Conservation (phyloP, 2,329 filamentous ascomycete genomes). For the Berkeleyomyces rouxiae region DNA sequence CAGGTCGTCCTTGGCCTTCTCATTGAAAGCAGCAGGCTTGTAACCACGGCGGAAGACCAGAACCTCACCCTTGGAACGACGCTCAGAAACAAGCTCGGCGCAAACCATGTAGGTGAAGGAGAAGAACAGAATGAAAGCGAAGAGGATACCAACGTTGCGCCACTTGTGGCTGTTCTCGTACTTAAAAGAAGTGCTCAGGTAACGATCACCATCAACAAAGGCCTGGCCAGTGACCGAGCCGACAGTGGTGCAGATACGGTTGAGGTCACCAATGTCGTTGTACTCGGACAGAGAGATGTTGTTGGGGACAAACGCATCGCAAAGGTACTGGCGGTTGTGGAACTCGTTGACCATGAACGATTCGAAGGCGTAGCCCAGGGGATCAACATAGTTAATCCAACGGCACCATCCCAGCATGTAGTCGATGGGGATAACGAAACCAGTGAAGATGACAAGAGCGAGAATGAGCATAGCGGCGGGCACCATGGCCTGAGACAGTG, state of each 20-base stretch:
- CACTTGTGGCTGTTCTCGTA: slow-evolving; percentile 46
- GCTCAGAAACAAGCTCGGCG: slow-evolving; percentile 47
- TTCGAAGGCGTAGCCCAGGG: slow-evolving; percentile 67
- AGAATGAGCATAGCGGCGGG: slow-evolving; percentile 45
- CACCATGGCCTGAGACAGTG: slow-evolving; percentile 47
- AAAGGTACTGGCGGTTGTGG: slow-evolving; percentile 40
- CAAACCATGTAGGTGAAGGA: slow-evolving; percentile 43
- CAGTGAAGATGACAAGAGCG: slow-evolving; percentile 52
- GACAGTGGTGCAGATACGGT: slow-evolving; percentile 40
- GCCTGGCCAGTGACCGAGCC: slow-evolving; percentile 38
- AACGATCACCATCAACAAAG: slow-evolving; percentile 40
- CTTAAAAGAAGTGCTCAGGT: slow-evolving; percentile 35
- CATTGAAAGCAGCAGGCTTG: slow-evolving; percentile 39
- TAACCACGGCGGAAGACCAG: slow-evolving; percentile 58
- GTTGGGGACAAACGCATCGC: slow-evolving; percentile 30
- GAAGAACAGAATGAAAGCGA: slow-evolving; percentile 48
- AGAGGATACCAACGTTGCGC: slow-evolving; percentile 55
- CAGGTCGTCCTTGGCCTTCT: slow-evolving; percentile 45
- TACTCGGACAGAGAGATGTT: slow-evolving; percentile 22
- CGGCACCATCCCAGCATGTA: slow-evolving; percentile 69
- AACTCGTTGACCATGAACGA: slow-evolving; percentile 75
- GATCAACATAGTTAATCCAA: slow-evolving; percentile 72
- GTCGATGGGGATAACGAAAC: slow-evolving; percentile 45
- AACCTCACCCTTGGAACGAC: slow-evolving; percentile 61
- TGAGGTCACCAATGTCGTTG: slow-evolving; percentile 19